These are phyloP conservation scores for Scheffersomyces illinoinensis DNA, from an alignment of 1,139 yeast species.

Conservation along the genomic window DNA sequence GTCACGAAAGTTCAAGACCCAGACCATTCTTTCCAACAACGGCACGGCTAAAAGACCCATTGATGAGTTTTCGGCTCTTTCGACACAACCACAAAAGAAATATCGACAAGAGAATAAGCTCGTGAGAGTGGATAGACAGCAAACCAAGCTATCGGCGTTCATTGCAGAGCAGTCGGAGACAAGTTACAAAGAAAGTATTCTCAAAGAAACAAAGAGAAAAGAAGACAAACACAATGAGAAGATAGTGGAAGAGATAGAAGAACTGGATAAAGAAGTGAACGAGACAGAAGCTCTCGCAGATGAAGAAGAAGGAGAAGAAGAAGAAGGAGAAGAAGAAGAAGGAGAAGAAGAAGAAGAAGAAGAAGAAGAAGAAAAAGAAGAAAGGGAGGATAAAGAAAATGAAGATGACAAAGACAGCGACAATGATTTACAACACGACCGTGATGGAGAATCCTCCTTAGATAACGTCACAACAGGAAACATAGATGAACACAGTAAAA, in stretches of 20 bases:
- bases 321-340: slow-evolving; percentile 3
- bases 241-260: slow-evolving; percentile 2
- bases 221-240: slow-evolving; percentile 4
- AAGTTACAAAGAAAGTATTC: slow-evolving; percentile 1
- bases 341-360: slow-evolving; percentile 7
- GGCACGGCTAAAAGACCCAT: slow-evolving; percentile 16
- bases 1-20: slow-evolving; percentile 69
- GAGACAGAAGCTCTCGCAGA: not conserved
- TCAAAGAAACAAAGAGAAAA: not conserved
- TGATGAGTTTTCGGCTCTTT: slow-evolving; percentile 11
- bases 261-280: slow-evolving; percentile 2
- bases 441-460: not conserved
- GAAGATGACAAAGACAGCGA: slow-evolving; percentile 7
- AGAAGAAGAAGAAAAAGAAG: slow-evolving; percentile 4
- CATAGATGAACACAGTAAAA: too few relatives aligned
- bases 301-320: slow-evolving; percentile 3
- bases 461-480: not conserved
- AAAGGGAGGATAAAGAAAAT: slow-evolving; percentile 4
- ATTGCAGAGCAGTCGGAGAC: slow-evolving; percentile 18
- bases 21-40: slow-evolving; percentile 43
- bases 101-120: slow-evolving; percentile 60
- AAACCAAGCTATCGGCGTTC: slow-evolving; percentile 55
- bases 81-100: slow-evolving; percentile 22
- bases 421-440: not conserved
- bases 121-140: slow-evolving; percentile 75